Evolutionary conservation across 371 early-diverging fungal species (phyloP), one percentile per base, ranked within the genome.

Genomic region (Mortierella sp.): DNA sequence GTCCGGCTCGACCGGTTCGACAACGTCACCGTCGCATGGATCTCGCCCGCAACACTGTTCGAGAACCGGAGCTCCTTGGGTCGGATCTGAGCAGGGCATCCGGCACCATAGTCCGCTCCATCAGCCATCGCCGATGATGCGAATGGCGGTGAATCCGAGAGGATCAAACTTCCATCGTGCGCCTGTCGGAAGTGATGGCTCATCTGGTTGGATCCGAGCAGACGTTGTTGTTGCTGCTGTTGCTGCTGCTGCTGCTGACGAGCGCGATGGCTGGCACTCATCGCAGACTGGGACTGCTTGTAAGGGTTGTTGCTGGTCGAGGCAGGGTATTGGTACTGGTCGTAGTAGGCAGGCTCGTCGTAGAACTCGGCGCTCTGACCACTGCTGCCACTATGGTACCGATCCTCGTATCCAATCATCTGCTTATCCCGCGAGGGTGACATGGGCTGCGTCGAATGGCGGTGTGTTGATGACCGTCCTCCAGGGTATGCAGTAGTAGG

Each of bases 71-170:
- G 61, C 19, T 79, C 79, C 43, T 71, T 74, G 47, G 79, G 79
- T 41, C 79, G 75, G 41, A 79, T 71, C 71, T 79, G 71, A 8
- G 79, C 79, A 39, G 79, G 71, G 37, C 79, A 79, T 29, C 58
- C 58, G n/a, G 48, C 67, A 2, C 48, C 31, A 14, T 39, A 39
- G 26, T 22, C 44, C 11, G 19, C 44, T 26, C 39, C 45, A 1
- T 47, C 68, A n/a, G 29, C 52, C 66, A 45, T 44, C 14, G n/a
- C 44, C 39, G 29, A 40, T 61, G 29, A 53, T 19, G 66, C 47
- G 40, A 58, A 40, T 37, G 50, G 31, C 10, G 47, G 68, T 37
- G 75, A 69, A 14, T 71, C 78, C 2, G 66, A 71, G n/a, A 72
- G 52, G 16, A 72, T 71, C 45, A 71, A 19, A 31, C 68, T 68